These are phyloP conservation scores for Ophiostoma ips DNA, from an alignment of 2,329 filamentous ascomycete genomes.

Conservation along the genomic window DNA sequence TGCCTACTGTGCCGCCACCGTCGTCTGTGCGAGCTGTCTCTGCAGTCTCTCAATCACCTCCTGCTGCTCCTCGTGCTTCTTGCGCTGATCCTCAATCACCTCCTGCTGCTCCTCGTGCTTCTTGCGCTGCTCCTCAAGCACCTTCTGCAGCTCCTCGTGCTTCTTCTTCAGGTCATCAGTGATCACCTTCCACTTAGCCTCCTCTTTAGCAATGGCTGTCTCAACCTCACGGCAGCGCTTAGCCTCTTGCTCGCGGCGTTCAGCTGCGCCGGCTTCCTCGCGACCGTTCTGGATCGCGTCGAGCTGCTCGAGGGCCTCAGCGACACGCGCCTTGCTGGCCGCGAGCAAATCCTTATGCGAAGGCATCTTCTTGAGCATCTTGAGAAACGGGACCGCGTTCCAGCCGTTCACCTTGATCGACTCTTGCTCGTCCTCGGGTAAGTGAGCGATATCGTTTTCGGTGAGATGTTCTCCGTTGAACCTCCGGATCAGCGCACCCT, in stretches of 20 bases:
- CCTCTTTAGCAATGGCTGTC: background rate
- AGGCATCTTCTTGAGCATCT: background rate
- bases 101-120: background rate
- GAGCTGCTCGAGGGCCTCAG: background rate
- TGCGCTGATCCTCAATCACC: background rate
- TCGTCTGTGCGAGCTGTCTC: too few species aligned
- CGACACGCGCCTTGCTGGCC: background rate
- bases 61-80: too few species aligned
- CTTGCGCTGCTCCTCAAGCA: background rate
- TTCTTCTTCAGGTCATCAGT: background rate
- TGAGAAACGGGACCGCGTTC: background rate
- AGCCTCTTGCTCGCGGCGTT: background rate
- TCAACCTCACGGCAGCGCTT: background rate
- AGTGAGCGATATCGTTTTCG: background rate
- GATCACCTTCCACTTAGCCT: background rate
- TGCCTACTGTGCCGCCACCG: too few species aligned
- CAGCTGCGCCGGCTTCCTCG: background rate
- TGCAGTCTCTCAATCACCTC: too few species aligned
- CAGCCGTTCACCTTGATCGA: background rate
- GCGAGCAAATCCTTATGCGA: background rate
- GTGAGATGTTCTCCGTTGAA: background rate
- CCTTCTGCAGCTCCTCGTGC: background rate
- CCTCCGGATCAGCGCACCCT: background rate
- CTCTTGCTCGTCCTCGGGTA: background rate
- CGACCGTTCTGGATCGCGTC: background rate